Percentiles rank a stretch among this genome's conserved stretches.
These are phyloP conservation scores for Alopecurus myosuroides DNA, from an alignment of 176 grass and related monocot genomes.

Conservation along the genomic window DNA sequence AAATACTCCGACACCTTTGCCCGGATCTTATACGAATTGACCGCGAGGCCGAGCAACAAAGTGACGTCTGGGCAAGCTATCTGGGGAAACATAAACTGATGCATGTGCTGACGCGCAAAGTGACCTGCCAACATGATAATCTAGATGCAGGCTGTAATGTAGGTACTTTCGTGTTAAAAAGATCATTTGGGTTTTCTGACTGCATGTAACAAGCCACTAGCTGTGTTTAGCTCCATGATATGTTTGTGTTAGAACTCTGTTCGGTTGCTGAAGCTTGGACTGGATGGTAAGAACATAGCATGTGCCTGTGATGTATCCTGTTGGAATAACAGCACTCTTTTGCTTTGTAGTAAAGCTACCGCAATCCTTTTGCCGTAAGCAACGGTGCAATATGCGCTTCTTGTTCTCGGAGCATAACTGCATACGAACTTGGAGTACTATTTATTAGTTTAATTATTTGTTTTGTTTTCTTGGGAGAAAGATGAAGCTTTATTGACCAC, in stretches of 20 bases:
- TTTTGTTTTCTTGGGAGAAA: background rate
- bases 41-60: slow-evolving; percentile 83
- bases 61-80: slow-evolving; percentile 64
- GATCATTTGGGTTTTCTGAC: background rate
- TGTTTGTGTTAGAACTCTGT: background rate
- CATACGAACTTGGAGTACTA: background rate
- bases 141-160: slow-evolving; percentile 2
- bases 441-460: background rate
- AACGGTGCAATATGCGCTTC: background rate
- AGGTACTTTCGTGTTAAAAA: background rate
- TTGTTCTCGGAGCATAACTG: background rate
- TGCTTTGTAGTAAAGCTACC: slow-evolving; percentile 4
- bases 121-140: background rate
- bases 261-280: background rate
- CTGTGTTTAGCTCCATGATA: slow-evolving; percentile 5
- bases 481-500: background rate
- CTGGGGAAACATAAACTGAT: slow-evolving; percentile 93
- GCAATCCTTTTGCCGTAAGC: background rate
- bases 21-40: slow-evolving; percentile 79
- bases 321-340: background rate
- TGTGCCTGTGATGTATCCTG: background rate
- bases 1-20: slow-evolving; percentile 91
- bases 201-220: slow-evolving; percentile 17
- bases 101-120: background rate
- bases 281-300: background rate